Evolutionary conservation across 2,329 filamentous ascomycete species (phyloP), one percentile per base, ranked within the genome.

Genomic region (Alternaria ethzedia): DNA sequence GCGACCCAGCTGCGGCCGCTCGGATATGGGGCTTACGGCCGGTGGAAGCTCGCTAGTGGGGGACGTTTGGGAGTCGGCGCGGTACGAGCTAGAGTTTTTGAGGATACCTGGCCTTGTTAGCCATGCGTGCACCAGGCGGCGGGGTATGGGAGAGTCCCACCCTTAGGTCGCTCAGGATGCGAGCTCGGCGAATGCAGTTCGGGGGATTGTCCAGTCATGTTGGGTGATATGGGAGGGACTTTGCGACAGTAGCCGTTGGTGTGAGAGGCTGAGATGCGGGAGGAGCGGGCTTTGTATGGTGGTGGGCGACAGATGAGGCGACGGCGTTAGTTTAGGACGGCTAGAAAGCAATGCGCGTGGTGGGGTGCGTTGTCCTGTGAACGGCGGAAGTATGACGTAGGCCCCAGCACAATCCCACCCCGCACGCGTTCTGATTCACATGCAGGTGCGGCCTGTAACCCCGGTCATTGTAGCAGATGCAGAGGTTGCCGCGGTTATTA

Each of bases 81-180:
- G 87, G 72, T 87, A 90, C 65, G 87, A 93, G 52, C 67, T 78
- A 20, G 92, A 90, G 84, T 97, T 97, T 83, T 98, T 98, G 72
- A 98, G 88, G 74, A 98, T 98, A 71, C 95, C 95, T 97, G 70
- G 32, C 23, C 11, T n/a, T 51, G 65, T 74, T 60, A 74, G 63
- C 55, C 28, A 32, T 45, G 12, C 41, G 57, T 25, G 52, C 13
- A 30, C 25, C 44, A n/a, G 25, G 55, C 25, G 50, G 63, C 54
- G 66, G 55, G 32, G 54, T 11, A 45, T 21, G 41, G 23, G 8
- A 25, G 28, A n/a, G 47, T 67, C 71, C 45, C 68, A 82, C 82
- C 82, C 67, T 76, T 83, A n/a, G 82, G 82, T 61, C 82, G 81
- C 78, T 82, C 81, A 56, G 78, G 71, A 57, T 77, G 75, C 51